These are phyloP conservation scores for Fomitopsis pulvina DNA, from an alignment of 768 basidiomycete genomes.

Conservation along the genomic window DNA sequence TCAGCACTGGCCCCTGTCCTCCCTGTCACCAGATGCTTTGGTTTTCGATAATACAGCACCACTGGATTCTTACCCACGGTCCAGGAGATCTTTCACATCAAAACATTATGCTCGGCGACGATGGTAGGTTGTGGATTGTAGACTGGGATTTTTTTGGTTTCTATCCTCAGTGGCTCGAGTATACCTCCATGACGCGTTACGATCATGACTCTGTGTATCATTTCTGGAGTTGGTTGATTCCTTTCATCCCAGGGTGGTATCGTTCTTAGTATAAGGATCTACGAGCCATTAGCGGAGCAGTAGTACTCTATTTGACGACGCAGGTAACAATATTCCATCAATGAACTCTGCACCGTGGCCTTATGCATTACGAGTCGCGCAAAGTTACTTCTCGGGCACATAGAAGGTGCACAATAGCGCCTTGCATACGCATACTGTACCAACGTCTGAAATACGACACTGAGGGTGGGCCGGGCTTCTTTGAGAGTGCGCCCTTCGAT, in stretches of 20 bases:
- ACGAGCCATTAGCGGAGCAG: neutral
- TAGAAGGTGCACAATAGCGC: too few relatives aligned
- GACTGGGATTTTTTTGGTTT: constrained; percentile 15
- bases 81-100: constrained; percentile 13
- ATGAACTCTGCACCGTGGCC: neutral
- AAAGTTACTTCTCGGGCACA: too few relatives aligned
- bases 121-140: constrained; percentile 15
- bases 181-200: neutral
- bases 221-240: neutral
- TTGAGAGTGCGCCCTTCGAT: too few relatives aligned
- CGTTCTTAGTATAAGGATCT: neutral
- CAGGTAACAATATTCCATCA: too few relatives aligned
- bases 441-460: too few relatives aligned
- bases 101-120: constrained; percentile 13
- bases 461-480: too few relatives aligned
- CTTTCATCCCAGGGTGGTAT: neutral
- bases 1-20: neutral
- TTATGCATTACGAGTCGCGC: too few relatives aligned
- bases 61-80: constrained; percentile 15
- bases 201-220: neutral
- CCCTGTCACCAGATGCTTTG: neutral
- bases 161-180: constrained; percentile 15
- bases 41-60: constrained; percentile 12
- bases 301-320: neutral
- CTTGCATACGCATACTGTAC: too few relatives aligned